Evolutionary conservation across 768 basidiomycete genomes (phyloP), one percentile per base, ranked within the genome.

Genomic region (Thelephora ganbajun): DNA sequence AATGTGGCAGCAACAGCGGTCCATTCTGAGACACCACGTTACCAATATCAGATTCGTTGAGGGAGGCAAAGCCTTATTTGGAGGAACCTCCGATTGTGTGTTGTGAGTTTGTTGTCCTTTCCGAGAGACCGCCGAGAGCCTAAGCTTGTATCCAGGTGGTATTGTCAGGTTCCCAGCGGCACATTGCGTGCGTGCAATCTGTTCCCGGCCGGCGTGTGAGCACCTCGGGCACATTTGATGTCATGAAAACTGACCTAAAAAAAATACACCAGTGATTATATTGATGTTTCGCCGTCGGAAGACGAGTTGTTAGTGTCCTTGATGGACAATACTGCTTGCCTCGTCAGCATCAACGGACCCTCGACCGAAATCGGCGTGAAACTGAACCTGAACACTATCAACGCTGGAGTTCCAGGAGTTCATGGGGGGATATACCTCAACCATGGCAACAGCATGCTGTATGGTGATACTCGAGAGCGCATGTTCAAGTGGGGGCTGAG

Each of bases 81-180:
- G 83, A 0, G 83, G 80, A 1, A 83, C 83, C 23, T 70, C 69
- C 46, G 81, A 84, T 54, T 82, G 82, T 11, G 76, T 78, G 16
- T 54, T 84, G 81, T 83, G 60, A 48, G 77, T 54, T 9, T 23
- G 44, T 22, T 23, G 18, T 19, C 14, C 39, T 22, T 33, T 20
- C 35, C 12, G 11, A 19, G 13, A 14, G 6, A 22, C 14, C 0
- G 26, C 9, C n/a, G n/a, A 5, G 18, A 16, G 26, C 47, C 22
- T 53, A 11, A 33, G 33, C 22, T 35, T 30, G 42, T 33, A 42
- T 39, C 22, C 48, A 82, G 80, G 51, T 83, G 82, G 81, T 71
- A 77, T 57, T 80, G 76, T 53, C 74, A 77, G 56, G 64, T 83
- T 50, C 78, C 79, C 0, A 80, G 80, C 52, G 80, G 80, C 22